Evolutionary conservation across 106 monocot genomes (phyloP), one percentile per base, ranked within the genome.

Genomic region (Allium fistulosum): DNA sequence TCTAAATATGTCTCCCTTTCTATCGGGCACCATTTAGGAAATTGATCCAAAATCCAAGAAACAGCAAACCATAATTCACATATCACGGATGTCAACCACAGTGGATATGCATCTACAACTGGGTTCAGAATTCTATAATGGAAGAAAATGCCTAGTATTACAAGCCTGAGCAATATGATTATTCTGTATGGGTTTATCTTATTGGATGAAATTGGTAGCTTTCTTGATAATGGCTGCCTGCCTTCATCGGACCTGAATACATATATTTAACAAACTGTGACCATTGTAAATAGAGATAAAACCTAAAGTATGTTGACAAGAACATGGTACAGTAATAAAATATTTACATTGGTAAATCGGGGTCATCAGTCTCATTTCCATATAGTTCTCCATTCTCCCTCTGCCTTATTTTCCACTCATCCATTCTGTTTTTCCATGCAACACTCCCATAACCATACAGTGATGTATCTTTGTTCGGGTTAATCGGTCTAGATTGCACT

Each of bases 1-100:
- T 92, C 87, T 55, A 92, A 67, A 45, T 92, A 92, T 18, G 92
- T 92, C 70, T 92, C 92, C 63, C 92, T 68, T 69, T 87, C 84
- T 70, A 92, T 78, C 10, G 92, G 92, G n/a, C 63, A 75, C 92
- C 92, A 92, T 78, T 92, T 92, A 11, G 92, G 92, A 57, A 92
- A 92, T 51, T 92, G 92, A 80, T 92, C 92, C 17, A 92, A 62
- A 60, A 92, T 85, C 92, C 92, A 92, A n/a, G 92, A 92, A 61
- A 88, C 7, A 55, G 87, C 85, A 78, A 92, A 92, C 92, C 92
- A 92, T 68, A 92, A 80, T 79, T 91, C 91, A 72, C 91, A 91
- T 51, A 91, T 84, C 57, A 91, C 84, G n/a, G 91, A 91, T 26
- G 87, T 88, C 51, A 92, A 52, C 92, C 92, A 92, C 75, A 92